These are phyloP conservation scores for Galerina sulciceps DNA, from an alignment of 768 basidiomycete species.

Conservation along the genomic window DNA sequence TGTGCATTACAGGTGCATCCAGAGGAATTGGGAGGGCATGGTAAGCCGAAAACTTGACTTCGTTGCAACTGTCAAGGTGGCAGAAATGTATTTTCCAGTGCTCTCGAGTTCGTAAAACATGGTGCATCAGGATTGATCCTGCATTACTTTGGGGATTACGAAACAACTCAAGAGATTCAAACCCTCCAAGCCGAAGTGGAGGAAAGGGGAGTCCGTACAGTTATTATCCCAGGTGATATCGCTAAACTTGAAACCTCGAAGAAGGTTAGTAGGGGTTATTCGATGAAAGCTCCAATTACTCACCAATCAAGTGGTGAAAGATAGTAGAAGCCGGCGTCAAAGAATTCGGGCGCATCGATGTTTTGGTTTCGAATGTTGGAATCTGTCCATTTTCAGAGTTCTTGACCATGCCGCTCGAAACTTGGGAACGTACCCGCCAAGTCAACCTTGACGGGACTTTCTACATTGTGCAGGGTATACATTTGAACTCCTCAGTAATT, in stretches of 20 bases:
- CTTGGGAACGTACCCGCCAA: constrained; percentile 67
- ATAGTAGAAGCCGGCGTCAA: constrained; percentile 64
- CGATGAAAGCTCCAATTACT: neutral
- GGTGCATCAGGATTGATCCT: constrained; percentile 67
- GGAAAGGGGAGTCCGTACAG: constrained; percentile 39
- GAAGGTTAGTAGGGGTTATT: constrained; percentile 40
- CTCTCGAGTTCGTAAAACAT: constrained; percentile 65
- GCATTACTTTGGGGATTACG: constrained; percentile 68
- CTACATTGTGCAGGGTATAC: constrained; percentile 64
- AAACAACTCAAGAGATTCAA: constrained; percentile 52
- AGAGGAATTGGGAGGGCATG: constrained; percentile 76
- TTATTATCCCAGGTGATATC: constrained; percentile 69
- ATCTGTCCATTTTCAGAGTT: constrained; percentile 83
- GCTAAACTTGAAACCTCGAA: constrained; percentile 56
- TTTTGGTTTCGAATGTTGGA: constrained; percentile 51
- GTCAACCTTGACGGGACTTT: constrained; percentile 82
- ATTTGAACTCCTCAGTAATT: neutral
- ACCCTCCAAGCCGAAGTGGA: constrained; percentile 52
- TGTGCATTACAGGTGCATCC: constrained; percentile 76
- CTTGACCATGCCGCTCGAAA: constrained; percentile 64
- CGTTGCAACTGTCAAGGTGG: neutral
- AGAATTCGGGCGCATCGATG: constrained; percentile 68
- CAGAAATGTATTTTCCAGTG: constrained; percentile 31
- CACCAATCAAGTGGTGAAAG: constrained; percentile 33
- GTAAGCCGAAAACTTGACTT: constrained; percentile 24